These are phyloP conservation scores for Diplodia mutila DNA, from an alignment of 2,329 filamentous ascomycete species.

Conservation along the genomic window DNA sequence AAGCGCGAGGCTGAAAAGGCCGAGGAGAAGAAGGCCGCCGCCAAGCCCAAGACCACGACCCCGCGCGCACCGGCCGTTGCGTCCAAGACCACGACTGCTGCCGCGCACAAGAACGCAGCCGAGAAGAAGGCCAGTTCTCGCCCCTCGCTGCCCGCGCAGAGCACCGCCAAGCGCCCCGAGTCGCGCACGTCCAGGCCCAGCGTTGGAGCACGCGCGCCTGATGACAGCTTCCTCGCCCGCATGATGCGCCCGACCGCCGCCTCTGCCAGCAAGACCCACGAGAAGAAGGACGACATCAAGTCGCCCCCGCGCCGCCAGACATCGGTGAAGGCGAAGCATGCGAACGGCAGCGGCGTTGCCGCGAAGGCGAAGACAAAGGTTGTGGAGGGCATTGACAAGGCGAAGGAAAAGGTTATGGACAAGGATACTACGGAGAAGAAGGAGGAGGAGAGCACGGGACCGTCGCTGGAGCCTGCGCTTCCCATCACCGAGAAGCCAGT, in stretches of 20 bases:
- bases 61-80: slow-evolving; percentile 31
- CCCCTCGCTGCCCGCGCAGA: slow-evolving; percentile 41
- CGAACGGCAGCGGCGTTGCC: slow-evolving; percentile 32
- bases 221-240: slow-evolving; percentile 74
- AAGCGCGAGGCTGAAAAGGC: slow-evolving; percentile 51
- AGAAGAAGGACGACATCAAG: slow-evolving; percentile 56
- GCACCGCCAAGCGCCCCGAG: slow-evolving; percentile 53
- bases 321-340: slow-evolving; percentile 29
- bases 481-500: slow-evolving; percentile 14
- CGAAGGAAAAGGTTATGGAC: slow-evolving; percentile 37
- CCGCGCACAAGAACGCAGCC: slow-evolving; percentile 36
- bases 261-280: slow-evolving; percentile 68
- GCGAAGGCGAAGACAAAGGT: slow-evolving; percentile 45
- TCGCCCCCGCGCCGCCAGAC: slow-evolving; percentile 40
- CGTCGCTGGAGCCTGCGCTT: slow-evolving; percentile 15
- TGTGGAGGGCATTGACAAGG: slow-evolving; percentile 39
- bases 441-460: not conserved
- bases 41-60: slow-evolving; percentile 45
- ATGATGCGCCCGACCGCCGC: slow-evolving; percentile 79
- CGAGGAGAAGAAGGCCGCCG: slow-evolving; percentile 45
- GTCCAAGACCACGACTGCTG: slow-evolving; percentile 35
- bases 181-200: slow-evolving; percentile 45
- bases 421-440: slow-evolving; percentile 16
- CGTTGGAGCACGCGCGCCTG: slow-evolving; percentile 50
- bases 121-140: slow-evolving; percentile 42